Evolutionary conservation across 225 moss, liverwort and hornwort genomes (phyloP).

Genomic region (Marchantia polymorpha): DNA sequence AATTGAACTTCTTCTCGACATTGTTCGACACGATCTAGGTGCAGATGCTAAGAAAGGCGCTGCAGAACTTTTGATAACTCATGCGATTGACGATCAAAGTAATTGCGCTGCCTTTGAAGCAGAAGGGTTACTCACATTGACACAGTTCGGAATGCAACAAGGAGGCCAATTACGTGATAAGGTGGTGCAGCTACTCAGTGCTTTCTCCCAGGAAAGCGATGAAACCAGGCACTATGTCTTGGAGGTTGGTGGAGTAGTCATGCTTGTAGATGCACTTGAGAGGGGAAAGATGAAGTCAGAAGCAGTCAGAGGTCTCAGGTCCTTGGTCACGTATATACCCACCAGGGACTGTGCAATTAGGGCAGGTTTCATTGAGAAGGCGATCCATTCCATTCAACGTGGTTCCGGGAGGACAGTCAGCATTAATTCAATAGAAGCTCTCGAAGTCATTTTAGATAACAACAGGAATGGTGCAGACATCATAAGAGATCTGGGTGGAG

Average conservation of each 20-base stretch:
- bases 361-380: conserved; percentile 21
- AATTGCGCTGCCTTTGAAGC: conserved; percentile 6
- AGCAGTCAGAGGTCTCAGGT: conserved; percentile 24
- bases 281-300: conserved; percentile 26
- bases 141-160: conserved; percentile 2
- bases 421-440: conserved; percentile 9
- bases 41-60: background rate
- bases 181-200: conserved; percentile 26
- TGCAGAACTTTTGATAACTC: conserved; percentile 5
- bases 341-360: conserved; percentile 28
- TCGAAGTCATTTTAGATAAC: conserved; percentile 18
- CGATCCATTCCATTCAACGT: conserved; percentile 17
- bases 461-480: conserved; percentile 13
- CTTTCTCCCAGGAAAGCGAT: conserved; percentile 23
- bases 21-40: background rate
- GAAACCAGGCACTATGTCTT: conserved; percentile 25
- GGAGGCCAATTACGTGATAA: conserved; percentile 10
- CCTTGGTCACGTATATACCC: conserved; percentile 8
- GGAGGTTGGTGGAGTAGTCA: conserved; percentile 22
- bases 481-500: conserved; percentile 17
- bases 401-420: conserved; percentile 12
- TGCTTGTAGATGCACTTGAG: conserved; percentile 32
- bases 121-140: conserved; percentile 26
- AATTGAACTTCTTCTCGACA: conserved; percentile 1
- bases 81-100: background rate